These are phyloP conservation scores for Ambrosia trifida DNA, from an alignment of 129 eudicot species.

Conservation along the genomic window DNA sequence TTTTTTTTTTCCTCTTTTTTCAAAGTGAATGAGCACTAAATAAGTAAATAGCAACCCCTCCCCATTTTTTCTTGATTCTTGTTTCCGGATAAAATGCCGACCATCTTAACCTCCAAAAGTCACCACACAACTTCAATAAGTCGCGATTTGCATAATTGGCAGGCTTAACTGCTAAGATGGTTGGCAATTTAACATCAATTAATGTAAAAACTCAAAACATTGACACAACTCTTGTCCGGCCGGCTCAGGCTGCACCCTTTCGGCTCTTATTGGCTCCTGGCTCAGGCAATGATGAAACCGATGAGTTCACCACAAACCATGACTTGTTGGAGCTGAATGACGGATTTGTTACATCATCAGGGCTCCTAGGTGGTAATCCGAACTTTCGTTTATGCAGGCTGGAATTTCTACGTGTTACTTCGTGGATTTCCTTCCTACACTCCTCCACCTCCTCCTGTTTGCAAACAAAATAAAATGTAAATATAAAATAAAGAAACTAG, in stretches of 20 bases:
- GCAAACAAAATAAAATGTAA: background rate
- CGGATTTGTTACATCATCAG: constrained; percentile 67
- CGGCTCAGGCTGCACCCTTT: constrained; percentile 30
- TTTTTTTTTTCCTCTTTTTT: constrained; percentile 11
- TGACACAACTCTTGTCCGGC: background rate
- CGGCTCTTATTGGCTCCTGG: constrained; percentile 53
- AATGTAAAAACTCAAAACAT: background rate
- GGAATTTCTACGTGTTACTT: constrained; percentile 37
- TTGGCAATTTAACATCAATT: constrained; percentile 52
- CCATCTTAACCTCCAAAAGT: constrained; percentile 53
- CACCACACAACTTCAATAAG: constrained; percentile 21
- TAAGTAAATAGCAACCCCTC: background rate
- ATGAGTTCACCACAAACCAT: constrained; percentile 46
- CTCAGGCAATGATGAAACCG: constrained; percentile 46
- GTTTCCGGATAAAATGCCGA: constrained; percentile 55
- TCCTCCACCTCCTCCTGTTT: constrained; percentile 66
- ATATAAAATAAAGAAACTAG: background rate
- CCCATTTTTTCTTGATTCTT: background rate
- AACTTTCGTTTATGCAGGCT: constrained; percentile 52
- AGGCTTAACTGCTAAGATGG: constrained; percentile 52
- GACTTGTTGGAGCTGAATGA: constrained; percentile 67
- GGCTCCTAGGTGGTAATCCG: constrained; percentile 61
- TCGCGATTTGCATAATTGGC: constrained; percentile 4
- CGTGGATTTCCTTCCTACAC: constrained; percentile 55
- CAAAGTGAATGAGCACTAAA: constrained; percentile 23